Base-by-base conservation (phyloP, 2,329 filamentous ascomycete species). In the Periconia digitata region DNA sequence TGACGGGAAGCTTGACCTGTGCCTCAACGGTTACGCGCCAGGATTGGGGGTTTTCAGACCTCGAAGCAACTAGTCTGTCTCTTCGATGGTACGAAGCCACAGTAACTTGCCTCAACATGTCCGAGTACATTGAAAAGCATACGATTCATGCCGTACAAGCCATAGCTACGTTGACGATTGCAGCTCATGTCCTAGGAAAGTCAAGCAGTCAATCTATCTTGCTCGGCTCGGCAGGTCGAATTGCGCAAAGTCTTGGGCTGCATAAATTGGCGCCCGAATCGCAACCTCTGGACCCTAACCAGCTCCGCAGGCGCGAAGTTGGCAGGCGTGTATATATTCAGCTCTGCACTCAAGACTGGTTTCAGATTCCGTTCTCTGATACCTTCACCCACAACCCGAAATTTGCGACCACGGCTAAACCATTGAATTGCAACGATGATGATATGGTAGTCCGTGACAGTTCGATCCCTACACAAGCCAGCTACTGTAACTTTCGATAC, bases 221-320 rank as follows among this genome's bases (percentile, higher is more conserved):
- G 6, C 64, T 78, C 4, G 75, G 74, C 1, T 69, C 74, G 0
- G 76, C 73, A 4, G 64, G 74, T 5, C 70, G 75, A 8, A 76
- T 79, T 23, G 76, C 74, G 3, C 76, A 79, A 49, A 70, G 70
- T 7, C 63, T 79, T 0, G 76, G 75, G 0, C 61, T 79, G 3
- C 75, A 79, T 43, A 63, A 70, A 20, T 61, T 77, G 2, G 58
- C 54, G 0, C 46, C 62, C 6, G 58, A 63, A 3, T 40, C 56
- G 4, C 46, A 21, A 16, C 2, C 13, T 12, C 20, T 17, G 2
- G 13, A 40, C 15, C 21, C 36, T 8, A 38, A 49, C 18, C 44
- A 61, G 27, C 44, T 64, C 2, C 45, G 61, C 6, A 54, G 50
- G 8, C 53, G 56, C 2, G 71, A 74, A 44, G 61, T 60, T 16